Conservation (phyloP, 768 basidiomycete species). For the Collybia sordida region DNA sequence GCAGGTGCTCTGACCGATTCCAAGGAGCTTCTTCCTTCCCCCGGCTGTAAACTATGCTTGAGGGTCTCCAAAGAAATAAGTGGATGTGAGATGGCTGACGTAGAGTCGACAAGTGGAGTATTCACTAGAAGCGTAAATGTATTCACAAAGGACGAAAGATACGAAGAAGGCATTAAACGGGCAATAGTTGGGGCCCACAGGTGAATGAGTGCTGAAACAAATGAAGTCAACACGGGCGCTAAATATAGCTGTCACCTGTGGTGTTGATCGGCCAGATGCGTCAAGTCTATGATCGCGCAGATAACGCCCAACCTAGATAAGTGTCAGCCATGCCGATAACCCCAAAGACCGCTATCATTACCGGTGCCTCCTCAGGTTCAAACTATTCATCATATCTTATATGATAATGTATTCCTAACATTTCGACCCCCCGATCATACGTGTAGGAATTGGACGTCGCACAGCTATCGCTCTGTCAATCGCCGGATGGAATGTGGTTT, state of each 20-base stretch:
- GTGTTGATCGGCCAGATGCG: no score
- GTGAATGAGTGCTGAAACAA: no score
- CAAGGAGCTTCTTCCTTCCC: neutral
- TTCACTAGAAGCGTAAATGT: conserved; percentile 33
- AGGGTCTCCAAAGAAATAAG: conserved; percentile 25
- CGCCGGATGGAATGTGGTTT: conserved; percentile 66
- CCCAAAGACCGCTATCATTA: conserved; percentile 23
- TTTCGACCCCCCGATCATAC: neutral
- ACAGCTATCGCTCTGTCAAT: conserved; percentile 68
- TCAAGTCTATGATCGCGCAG: no score
- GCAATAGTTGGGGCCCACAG: neutral
- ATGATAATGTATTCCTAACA: neutral
- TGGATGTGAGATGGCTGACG: conserved; percentile 13
- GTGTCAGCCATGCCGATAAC: conserved; percentile 2
- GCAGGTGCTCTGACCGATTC: conserved; percentile 3
- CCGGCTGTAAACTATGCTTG: conserved; percentile 1
- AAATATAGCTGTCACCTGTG: no score
- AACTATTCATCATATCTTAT: neutral
- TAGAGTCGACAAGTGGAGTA: conserved; percentile 32
- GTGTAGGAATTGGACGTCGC: conserved; percentile 58
- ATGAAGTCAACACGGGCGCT: no score
- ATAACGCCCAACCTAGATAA: no score
- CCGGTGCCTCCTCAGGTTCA: conserved; percentile 27
- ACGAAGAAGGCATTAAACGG: conserved; percentile 14
- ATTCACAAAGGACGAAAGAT: conserved; percentile 19